Evolutionary conservation across 176 grass and related monocot species (phyloP).

Genomic region (Tillandsia fasciculata): DNA sequence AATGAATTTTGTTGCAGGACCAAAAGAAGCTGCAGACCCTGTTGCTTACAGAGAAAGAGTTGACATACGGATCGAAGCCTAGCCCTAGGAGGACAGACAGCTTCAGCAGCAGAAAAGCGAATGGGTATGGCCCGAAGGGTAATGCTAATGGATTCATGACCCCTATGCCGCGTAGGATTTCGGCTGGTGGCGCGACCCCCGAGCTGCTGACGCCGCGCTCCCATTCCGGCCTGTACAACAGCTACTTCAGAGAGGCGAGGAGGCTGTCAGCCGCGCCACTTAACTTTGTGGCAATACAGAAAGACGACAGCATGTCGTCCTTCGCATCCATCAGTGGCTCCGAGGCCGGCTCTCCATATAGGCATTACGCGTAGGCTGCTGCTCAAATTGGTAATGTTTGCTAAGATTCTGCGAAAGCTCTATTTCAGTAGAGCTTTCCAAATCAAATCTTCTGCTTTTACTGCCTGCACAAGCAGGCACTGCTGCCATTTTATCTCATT

Average conservation of each 20-base stretch:
- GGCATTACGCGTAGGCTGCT: constrained; percentile 17
- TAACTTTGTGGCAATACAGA: constrained; percentile 47
- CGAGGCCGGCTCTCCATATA: constrained; percentile 51
- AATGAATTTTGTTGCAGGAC: constrained; percentile 34
- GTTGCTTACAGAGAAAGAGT: constrained; percentile 72
- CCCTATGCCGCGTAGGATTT: constrained; percentile 39
- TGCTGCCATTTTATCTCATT: too few species aligned
- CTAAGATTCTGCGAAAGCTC: not conserved
- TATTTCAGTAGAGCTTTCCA: too few species aligned
- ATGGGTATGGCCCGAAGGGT: constrained; percentile 39
- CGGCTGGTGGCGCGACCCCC: constrained; percentile 57
- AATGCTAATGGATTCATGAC: constrained; percentile 85
- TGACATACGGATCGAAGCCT: constrained; percentile 69
- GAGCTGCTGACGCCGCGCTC: constrained; percentile 83
- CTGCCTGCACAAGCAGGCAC: too few species aligned
- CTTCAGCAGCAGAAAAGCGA: constrained; percentile 21
- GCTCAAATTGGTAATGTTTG: not conserved
- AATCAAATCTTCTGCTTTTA: not conserved
- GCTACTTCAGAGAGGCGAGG: constrained; percentile 60
- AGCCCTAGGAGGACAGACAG: constrained; percentile 27
- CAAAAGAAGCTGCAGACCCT: constrained; percentile 80
- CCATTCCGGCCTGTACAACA: constrained; percentile 46
- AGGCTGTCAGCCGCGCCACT: constrained; percentile 37
- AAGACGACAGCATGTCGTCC: constrained; percentile 72
- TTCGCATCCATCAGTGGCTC: constrained; percentile 80